Evolutionary conservation across 805 yeast species (phyloP).

Genomic region (Kazachstania martiniae): DNA sequence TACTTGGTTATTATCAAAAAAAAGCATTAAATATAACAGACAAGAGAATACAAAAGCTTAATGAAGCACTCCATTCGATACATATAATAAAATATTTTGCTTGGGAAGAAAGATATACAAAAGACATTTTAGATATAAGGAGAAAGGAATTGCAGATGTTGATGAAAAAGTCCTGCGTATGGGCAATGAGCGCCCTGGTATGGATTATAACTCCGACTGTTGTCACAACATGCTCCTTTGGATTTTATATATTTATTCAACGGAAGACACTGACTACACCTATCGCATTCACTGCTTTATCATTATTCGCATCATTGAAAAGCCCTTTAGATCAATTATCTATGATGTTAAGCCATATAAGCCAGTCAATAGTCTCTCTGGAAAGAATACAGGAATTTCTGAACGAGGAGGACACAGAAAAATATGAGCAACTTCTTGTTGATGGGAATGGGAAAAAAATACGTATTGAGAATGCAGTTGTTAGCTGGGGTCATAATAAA

Average conservation of each 20-base stretch:
- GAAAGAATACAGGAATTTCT: slow-evolving; percentile 72
- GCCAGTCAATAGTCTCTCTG: slow-evolving; percentile 78
- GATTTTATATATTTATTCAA: slow-evolving; percentile 57
- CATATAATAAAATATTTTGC: slow-evolving; percentile 85
- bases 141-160: slow-evolving; percentile 52
- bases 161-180: slow-evolving; percentile 41
- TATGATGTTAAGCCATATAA: slow-evolving; percentile 66
- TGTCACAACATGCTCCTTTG: slow-evolving; percentile 66
- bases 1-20: slow-evolving; percentile 53
- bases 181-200: slow-evolving; percentile 51
- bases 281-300: slow-evolving; percentile 76
- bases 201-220: slow-evolving; percentile 73
- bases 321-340: slow-evolving; percentile 77
- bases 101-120: slow-evolving; percentile 75
- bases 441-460: slow-evolving; percentile 27
- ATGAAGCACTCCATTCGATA: slow-evolving; percentile 77
- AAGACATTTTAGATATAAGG: slow-evolving; percentile 55
- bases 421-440: slow-evolving; percentile 61
- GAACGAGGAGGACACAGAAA: slow-evolving; percentile 67
- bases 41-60: slow-evolving; percentile 73
- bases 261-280: slow-evolving; percentile 68
- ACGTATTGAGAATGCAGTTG: slow-evolving; percentile 66
- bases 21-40: slow-evolving; percentile 70
- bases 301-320: slow-evolving; percentile 69
- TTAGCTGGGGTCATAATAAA: slow-evolving; percentile 52